phyloP scores from a whole-genome alignment of 768 basidiomycete species.

The Leucosporidium creatinivorum region DNA sequence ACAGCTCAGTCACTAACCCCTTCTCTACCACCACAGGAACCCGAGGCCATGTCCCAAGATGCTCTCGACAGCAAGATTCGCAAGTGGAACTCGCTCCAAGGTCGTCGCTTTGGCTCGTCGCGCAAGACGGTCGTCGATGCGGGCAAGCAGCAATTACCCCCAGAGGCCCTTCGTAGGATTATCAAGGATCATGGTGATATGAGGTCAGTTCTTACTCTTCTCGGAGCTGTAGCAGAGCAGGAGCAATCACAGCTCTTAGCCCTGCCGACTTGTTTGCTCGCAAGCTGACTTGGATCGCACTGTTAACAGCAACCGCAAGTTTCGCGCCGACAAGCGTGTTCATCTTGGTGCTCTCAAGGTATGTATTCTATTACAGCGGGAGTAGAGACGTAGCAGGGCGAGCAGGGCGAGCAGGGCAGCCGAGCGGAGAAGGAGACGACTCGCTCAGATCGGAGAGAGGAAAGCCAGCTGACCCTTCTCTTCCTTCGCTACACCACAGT shows the following conservation, averaged over 20 bases:
- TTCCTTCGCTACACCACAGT: constrained; percentile 44
- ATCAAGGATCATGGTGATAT: constrained; percentile 74
- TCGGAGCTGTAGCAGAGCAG: no score
- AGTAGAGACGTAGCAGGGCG: neutral
- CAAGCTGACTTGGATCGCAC: constrained; percentile 40
- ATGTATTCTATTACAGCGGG: neutral
- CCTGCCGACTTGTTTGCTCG: neutral
- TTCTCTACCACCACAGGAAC: neutral
- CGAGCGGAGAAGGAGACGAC: neutral
- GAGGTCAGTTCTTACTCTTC: neutral
- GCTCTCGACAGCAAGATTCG: constrained; percentile 83
- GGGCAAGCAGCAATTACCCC: constrained; percentile 72
- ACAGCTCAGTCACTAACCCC: neutral
- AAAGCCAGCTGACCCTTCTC: neutral
- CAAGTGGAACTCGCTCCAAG: constrained; percentile 94
- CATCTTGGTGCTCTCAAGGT: constrained; percentile 81
- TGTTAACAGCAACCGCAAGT: constrained; percentile 68
- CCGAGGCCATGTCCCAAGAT: constrained; percentile 51
- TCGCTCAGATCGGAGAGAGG: neutral
- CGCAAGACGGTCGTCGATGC: constrained; percentile 82
- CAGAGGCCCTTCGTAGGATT: constrained; percentile 97
- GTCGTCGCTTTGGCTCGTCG: constrained; percentile 84
- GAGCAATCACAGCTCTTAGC: neutral
- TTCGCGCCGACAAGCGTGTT: constrained; percentile 97
- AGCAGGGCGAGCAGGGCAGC: neutral